A percentile compares a stretch with the other conserved stretches of the same genome.
phyloP scores from a whole-genome alignment of 2,329 filamentous ascomycete species.

The Colletotrichum destructivum region DNA sequence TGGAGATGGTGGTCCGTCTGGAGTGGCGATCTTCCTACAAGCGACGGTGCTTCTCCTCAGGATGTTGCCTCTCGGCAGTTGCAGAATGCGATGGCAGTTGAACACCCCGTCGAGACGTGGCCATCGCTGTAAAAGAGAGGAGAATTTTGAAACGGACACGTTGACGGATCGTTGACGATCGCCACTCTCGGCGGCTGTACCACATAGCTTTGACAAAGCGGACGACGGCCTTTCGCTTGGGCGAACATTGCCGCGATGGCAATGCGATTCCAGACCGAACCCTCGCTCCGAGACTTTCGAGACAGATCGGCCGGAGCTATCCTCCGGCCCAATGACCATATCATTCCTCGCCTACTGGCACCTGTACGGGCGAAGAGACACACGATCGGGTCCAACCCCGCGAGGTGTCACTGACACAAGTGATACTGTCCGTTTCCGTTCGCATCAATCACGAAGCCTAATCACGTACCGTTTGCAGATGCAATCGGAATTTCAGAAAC shows the following conservation, averaged over 20 bases:
- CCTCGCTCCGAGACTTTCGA: too few relatives aligned
- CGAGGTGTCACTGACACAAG: neutral
- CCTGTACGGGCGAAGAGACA: neutral
- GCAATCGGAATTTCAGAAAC: neutral
- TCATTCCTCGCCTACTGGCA: neutral
- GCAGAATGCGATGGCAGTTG: neutral
- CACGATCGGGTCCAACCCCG: neutral
- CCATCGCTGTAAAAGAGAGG: neutral
- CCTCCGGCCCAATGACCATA: neutral
- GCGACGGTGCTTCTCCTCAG: neutral
- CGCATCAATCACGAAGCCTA: conserved; percentile 7
- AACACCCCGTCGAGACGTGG: neutral
- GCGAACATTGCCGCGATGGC: neutral
- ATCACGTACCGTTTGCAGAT: neutral
- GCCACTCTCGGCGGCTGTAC: too few relatives aligned
- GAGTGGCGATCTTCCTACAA: neutral
- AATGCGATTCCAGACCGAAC: neutral
- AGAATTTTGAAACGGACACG: neutral
- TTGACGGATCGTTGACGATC: neutral
- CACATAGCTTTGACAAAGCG: neutral
- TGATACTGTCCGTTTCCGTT: neutral
- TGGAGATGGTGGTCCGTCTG: neutral
- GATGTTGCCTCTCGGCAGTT: neutral
- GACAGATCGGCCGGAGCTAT: neutral
- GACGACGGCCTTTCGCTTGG: neutral